Percentiles rank a stretch among this genome's conserved stretches.
Conservation (phyloP, 2,329 filamentous ascomycete species). For the Tolypocladium tundrense region DNA sequence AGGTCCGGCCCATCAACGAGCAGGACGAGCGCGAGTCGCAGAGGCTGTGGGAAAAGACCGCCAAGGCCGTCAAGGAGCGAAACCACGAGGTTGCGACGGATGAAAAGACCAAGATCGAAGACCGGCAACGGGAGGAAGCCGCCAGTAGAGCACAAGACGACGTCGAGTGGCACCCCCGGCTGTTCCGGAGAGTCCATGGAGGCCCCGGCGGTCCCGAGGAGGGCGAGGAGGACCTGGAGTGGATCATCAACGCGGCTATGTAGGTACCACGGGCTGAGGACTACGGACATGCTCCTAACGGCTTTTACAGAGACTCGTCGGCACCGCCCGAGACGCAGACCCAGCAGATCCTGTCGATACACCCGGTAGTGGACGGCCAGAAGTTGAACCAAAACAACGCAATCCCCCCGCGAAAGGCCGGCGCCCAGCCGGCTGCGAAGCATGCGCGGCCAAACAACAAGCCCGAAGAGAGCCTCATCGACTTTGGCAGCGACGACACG, state of each 20-base stretch:
- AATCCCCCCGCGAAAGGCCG: slow-evolving; percentile 35
- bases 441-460: slow-evolving; percentile 6
- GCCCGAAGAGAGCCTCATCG: slow-evolving; percentile 36
- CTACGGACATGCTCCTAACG: slow-evolving; percentile 5
- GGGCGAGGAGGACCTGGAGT: slow-evolving; percentile 83
- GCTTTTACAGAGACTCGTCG: slow-evolving; percentile 15
- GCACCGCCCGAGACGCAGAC: slow-evolving; percentile 57
- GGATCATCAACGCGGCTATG: slow-evolving; percentile 86
- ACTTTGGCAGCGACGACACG: slow-evolving; percentile 35
- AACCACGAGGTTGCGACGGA: slow-evolving; percentile 87
- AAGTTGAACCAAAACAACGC: slow-evolving; percentile 41
- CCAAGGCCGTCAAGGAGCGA: slow-evolving; percentile 67
- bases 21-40: slow-evolving; percentile 89
- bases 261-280: slow-evolving; percentile 28
- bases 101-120: slow-evolving; percentile 94
- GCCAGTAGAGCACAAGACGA: slow-evolving; percentile 67
- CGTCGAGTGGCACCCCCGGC: slow-evolving; percentile 75
- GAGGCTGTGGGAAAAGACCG: slow-evolving; percentile 73
- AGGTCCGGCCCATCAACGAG: slow-evolving; percentile 67
- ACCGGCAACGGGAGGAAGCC: slow-evolving; percentile 82
- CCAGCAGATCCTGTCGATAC: slow-evolving; percentile 78
- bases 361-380: slow-evolving; percentile 75
- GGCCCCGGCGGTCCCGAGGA: slow-evolving; percentile 63
- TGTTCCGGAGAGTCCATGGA: slow-evolving; percentile 69
- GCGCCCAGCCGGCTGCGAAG: slow-evolving; percentile 3